Evolutionary conservation across 768 basidiomycete genomes (phyloP), one percentile per base, ranked within the genome.

Genomic region (Amanita thiersii): DNA sequence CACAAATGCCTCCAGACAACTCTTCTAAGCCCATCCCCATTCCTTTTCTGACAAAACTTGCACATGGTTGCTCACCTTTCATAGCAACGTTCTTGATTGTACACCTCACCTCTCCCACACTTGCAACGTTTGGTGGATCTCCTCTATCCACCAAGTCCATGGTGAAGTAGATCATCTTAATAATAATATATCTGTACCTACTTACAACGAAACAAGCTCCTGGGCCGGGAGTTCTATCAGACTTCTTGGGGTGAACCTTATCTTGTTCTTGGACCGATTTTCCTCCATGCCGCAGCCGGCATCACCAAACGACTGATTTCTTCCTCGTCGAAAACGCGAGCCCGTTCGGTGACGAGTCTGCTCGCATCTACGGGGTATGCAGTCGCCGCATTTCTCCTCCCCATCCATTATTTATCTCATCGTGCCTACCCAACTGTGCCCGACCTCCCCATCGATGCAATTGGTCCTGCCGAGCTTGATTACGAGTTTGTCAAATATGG

Each of bases 211-310:
- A 10, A 31, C 6, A 50, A 91, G 86, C 65, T 92, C 32, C 66
- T 93, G 9, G 86, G 87, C 7, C 65, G 88, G 40, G 88, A 89
- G 60, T 89, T 88, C 60, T 92, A 93, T 57, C 86, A 91, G 55
- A 84, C 81, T 0, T 43, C 62, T 0, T 69, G 80, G 39, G 74
- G 75, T 15, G 87, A 92, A 58, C 74, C 68, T 29, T 73, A 75
- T 31, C 73, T 90, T 9, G 65, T 91, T 7, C 63, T 85, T 23
- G 61, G 64, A 1, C 88, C 89, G 0, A 59, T 93, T n/a, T 62
- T 63, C 21, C 52, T 80, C 6, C 89, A 92, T 53, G 58, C 77
- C 15, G 44, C 74, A 4, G 69, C 83, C 1, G 77, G 75, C 3
- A 45, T 74, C n/a, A 50, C 71, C 5, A 81, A 81, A 47, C 77